Base-by-base conservation (phyloP, 352 stramenopile genomes). In the Phytophthora rubi region DNA sequence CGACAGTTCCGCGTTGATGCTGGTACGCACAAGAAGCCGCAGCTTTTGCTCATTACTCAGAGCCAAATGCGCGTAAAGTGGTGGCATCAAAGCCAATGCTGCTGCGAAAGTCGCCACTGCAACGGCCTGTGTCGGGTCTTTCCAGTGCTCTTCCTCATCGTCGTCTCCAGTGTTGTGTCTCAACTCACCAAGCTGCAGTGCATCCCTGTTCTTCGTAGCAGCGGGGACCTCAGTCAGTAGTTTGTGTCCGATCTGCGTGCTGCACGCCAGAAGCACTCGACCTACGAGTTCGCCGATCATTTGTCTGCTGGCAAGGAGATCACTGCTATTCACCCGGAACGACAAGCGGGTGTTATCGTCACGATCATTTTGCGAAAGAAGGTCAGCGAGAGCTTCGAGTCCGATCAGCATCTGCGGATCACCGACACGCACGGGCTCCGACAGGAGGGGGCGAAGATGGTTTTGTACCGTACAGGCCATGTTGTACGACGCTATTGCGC, bases 321-420 rank as follows among this genome's bases (percentile, higher is more conserved):
- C 68, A 18, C 82, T 85, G 0, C 55, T 53, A 58, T 90, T 81
- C 15, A 92, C 44, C 18, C 48, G 48, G 18, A 79, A 77, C 12
- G 4, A 62, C 37, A 52, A 6, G 3, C 28, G 8, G 28, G 1
- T 32, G 3, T 58, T 37, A 5, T 60, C 33, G 3, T 48, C 45
- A 53, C 6, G 8, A 13, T 53, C 18, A 3, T 47, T n/a, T 53
- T 23, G 47, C 33, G 16, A 30, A 32, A 71, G 55, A 59, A 90
- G 37, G 78, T 70, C 12, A 35, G 67, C 45, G 6, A 93, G 37
- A 4, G 79, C 57, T 44, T 90, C 77, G 15, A 95, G 54, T 0
- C 85, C 86, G 0, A 94, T 79, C 5, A 95, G 86, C 23, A 85
- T 90, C 52, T 91, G 89, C 45, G 90, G 83, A 48, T 95, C 84